Base-by-base conservation (phyloP, 345 rosid genomes). In the Salix suchowensis region DNA sequence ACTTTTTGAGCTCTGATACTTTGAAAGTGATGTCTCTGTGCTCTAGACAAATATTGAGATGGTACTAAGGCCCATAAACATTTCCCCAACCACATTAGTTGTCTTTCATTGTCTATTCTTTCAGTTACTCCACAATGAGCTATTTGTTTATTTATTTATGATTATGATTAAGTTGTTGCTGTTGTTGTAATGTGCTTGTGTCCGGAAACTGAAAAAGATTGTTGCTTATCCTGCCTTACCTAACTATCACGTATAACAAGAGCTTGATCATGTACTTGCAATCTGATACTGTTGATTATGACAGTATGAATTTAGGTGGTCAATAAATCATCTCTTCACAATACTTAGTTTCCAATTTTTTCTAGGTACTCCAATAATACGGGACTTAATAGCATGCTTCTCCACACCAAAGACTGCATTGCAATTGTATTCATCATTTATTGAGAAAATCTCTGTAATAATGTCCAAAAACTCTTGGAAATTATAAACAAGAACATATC, bases 1-100 rank as follows among this genome's bases (percentile, higher is more conserved):
- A 71, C 48, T 75, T 46, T 70, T 70, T 48, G 75, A 28, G 62
- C 77, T 75, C 65, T 32, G 40, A 55, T 77, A 39, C 65, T 64
- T 66, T 60, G 13, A 61, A 60, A 54, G 50, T 68, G 65, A 39
- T 60, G 32, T 70, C 69, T 74, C 68, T 3, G 5, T 73, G 34
- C 34, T 34, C 54, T 21, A 44, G 36, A 26, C 16, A 36, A 19
- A 21, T 50, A 15, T 50, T 37, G 23, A 42, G 40, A 21, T 71
- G 21, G 11, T 21, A 34, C 28, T 30, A 54, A 12, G 74, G 16
- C n/a, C 55, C 30, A 24, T 50, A 36, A 37, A 60, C 32, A 12
- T 46, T 67, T 37, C 68, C 65, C 32, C 50, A 32, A 11, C 30
- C 65, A n/a, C 70, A 70, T 76, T 52, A 18, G 34, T 70, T 54